phyloP scores from a whole-genome alignment of 1,284 basidiomycete genomes.

The Leucoagaricus sp. region DNA sequence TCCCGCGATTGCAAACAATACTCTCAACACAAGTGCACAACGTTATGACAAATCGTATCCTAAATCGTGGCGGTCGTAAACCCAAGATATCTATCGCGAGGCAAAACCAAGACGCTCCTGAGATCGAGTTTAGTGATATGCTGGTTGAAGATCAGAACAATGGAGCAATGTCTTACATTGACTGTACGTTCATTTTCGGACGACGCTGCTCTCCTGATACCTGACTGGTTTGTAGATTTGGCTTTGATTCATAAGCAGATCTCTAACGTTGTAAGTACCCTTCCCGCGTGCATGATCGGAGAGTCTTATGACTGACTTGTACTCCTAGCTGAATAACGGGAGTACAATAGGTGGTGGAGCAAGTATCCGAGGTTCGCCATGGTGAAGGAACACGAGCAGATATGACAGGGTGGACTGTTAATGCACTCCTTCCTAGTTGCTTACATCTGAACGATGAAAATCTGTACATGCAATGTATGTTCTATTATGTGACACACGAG shows the following conservation, averaged over 20 bases:
- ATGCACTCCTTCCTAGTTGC: neutral
- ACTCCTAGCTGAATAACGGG: constrained; percentile 42
- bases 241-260: constrained; percentile 51
- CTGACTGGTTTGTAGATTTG: constrained; percentile 29
- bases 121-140: constrained; percentile 97
- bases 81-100: constrained; percentile 80
- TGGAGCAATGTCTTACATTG: constrained; percentile 86
- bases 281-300: neutral
- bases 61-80: constrained; percentile 55
- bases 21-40: constrained; percentile 87
- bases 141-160: constrained; percentile 98
- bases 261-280: constrained; percentile 53
- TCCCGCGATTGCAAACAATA: constrained; percentile 77
- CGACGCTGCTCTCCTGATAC: neutral
- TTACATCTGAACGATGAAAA: neutral
- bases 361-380: constrained; percentile 46
- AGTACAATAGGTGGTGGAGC: constrained; percentile 38
- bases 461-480: neutral
- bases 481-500: neutral
- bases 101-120: constrained; percentile 92
- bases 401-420: neutral
- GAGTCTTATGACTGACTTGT: constrained; percentile 1
- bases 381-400: constrained; percentile 30
- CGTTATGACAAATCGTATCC: constrained; percentile 73
- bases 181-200: constrained; percentile 60